Evolutionary conservation across 2,329 filamentous ascomycete species (phyloP), one percentile per base, ranked within the genome.

Genomic region (Aspergillus pseudoviridinutans): DNA sequence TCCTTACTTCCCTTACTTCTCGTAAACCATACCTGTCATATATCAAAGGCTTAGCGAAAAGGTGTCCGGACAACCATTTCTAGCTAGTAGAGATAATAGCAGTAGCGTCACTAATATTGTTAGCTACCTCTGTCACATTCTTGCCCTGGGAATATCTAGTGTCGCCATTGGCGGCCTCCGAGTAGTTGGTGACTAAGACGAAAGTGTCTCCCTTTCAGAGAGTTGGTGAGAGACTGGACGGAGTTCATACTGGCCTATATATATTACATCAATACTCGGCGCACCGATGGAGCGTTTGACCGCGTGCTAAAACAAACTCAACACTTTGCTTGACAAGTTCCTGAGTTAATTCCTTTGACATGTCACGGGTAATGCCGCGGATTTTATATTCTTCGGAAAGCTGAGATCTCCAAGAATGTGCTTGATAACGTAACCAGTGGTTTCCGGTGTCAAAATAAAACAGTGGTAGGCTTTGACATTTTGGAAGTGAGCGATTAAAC

Each of bases 401-500:
- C 2, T 67, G 64, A 1, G 63, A 61, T 82, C 76, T 38, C 72
- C 71, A 9, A 82, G 73, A 10, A 84, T 71, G 27, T 72, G 67
- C 50, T 76, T 67, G 55, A 83, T 71, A 8, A 83, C 72, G 8
- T 79, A 79, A 10, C 78, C 71, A 20, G 66, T 84, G 82, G 38
- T 79, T 74, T 58, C 81, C 80, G 0, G 81, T 84, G 24, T 80
- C 80, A n/a, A n/a, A n/a, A 8, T 81, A 83, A 81, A 25, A 84
- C 73, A 27, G 72, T 75, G 35, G 81, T 29, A 9, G 10, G 9
- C 28, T 29, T 29, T 3, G 28, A 29, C 28, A 28, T 28, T 8
- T 28, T 28, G 28, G 28, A 9, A 9, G 28, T 28, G 28, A 28
- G 22, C 1, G 22, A 22, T 22, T 22, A 3, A 25, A 25, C 25